Conservation (phyloP, 768 basidiomycete species). For the Daedaleopsis sinensis region DNA sequence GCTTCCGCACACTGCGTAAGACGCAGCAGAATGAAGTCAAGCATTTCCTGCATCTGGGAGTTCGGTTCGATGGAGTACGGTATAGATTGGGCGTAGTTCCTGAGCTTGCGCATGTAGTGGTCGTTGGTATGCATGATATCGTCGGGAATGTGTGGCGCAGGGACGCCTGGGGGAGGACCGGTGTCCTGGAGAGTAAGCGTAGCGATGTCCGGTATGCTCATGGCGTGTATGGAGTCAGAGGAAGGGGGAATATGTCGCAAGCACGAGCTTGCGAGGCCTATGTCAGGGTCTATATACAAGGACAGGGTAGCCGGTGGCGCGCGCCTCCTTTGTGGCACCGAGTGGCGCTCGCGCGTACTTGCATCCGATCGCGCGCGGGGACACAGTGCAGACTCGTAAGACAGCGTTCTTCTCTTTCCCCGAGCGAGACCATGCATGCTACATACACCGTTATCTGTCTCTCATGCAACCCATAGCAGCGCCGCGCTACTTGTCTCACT, state of each 20-base stretch:
- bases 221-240: conserved; percentile 34
- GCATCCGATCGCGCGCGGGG: background rate
- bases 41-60: conserved; percentile 72
- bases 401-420: no score
- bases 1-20: conserved; percentile 77
- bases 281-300: conserved; percentile 12
- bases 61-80: conserved; percentile 81
- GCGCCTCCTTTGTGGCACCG: conserved; percentile 10
- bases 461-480: no score
- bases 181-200: conserved; percentile 46
- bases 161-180: conserved; percentile 35
- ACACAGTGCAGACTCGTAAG: no score
- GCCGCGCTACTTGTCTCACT: no score
- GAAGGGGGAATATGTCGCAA: conserved; percentile 24
- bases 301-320: conserved; percentile 16
- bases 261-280: conserved; percentile 28
- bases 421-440: no score
- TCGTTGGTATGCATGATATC: conserved; percentile 42
- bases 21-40: conserved; percentile 72
- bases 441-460: no score
- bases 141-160: conserved; percentile 31
- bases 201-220: conserved; percentile 52
- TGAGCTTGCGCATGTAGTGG: conserved; percentile 59
- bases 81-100: conserved; percentile 61
- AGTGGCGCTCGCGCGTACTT: background rate